Conservation (phyloP, 1,284 basidiomycete genomes). For the Tausonia pullulans region DNA sequence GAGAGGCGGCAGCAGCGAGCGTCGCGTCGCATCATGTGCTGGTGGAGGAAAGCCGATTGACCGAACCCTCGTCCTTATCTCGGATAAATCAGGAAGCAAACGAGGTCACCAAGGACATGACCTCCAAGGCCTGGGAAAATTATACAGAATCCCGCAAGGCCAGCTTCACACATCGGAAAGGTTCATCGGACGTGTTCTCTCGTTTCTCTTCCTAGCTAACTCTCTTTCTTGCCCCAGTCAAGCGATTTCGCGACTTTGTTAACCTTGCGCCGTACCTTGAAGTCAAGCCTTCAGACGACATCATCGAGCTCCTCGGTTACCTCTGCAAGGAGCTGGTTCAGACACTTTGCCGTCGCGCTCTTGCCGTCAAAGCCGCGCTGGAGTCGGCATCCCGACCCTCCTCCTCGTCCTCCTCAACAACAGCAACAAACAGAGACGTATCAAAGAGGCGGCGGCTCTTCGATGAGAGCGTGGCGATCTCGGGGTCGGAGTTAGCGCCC, state of each 20-base stretch:
- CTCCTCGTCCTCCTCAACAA: not conserved
- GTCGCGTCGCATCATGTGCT: no score
- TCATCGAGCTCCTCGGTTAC: constrained; percentile 52
- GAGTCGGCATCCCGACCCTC: not conserved
- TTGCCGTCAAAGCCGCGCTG: not conserved
- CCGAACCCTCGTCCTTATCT: not conserved
- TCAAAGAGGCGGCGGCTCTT: no score
- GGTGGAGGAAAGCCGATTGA: no score
- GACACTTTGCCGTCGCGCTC: not conserved
- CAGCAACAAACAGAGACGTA: not conserved
- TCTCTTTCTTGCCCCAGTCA: constrained; percentile 43
- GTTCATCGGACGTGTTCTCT: constrained; percentile 36
- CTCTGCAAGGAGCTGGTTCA: constrained; percentile 2
- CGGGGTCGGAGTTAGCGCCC: no score
- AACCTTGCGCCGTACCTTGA: constrained; percentile 83
- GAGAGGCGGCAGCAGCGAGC: no score
- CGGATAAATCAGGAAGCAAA: constrained; percentile 66
- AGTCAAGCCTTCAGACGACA: constrained; percentile 86
- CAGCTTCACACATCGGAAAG: constrained; percentile 92
- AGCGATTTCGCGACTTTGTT: constrained; percentile 91
- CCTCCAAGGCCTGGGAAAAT: constrained; percentile 89
- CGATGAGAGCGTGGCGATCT: no score
- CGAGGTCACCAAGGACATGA: constrained; percentile 91
- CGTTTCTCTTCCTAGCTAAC: not conserved
- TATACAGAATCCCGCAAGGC: constrained; percentile 96